These are phyloP conservation scores for Phytophthora fragariae DNA, from an alignment of 352 stramenopile species.

Conservation along the genomic window DNA sequence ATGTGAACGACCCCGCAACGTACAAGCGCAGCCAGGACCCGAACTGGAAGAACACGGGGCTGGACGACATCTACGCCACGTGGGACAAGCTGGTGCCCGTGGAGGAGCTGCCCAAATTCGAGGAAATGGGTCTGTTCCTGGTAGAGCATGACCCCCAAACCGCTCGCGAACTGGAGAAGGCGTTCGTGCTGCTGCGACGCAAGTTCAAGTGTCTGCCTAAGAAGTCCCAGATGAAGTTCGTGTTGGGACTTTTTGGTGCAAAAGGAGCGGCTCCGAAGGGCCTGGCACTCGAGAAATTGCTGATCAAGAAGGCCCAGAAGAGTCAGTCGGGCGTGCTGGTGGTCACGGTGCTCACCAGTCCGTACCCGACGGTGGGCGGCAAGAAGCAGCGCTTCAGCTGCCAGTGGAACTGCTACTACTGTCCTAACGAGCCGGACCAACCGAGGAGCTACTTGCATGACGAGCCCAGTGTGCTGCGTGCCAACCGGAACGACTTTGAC, in stretches of 20 bases:
- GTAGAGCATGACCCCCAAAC: slow-evolving; percentile 77
- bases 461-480: slow-evolving; percentile 91
- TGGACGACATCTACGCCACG: slow-evolving; percentile 89
- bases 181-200: slow-evolving; percentile 83
- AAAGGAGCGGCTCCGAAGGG: slow-evolving; percentile 55
- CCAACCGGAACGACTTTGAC: slow-evolving; percentile 94
- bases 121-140: slow-evolving; percentile 87
- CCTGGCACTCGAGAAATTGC: slow-evolving; percentile 73
- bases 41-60: slow-evolving; percentile 83
- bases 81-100: slow-evolving; percentile 87
- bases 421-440: slow-evolving; percentile 92
- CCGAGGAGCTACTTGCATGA: slow-evolving; percentile 94
- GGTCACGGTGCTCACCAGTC: slow-evolving; percentile 93
- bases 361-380: slow-evolving; percentile 81
- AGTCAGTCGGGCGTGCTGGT: slow-evolving; percentile 92
- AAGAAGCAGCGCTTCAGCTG: slow-evolving; percentile 94
- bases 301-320: slow-evolving; percentile 92
- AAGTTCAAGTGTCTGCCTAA: slow-evolving; percentile 91
- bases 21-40: slow-evolving; percentile 87
- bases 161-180: slow-evolving; percentile 83
- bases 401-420: slow-evolving; percentile 97
- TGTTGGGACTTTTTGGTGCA: slow-evolving; percentile 80
- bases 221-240: slow-evolving; percentile 93
- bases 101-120: slow-evolving; percentile 72
- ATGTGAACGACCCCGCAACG: slow-evolving; percentile 83